Base-by-base conservation (phyloP, 768 basidiomycete species). In the Dioszegia hungarica region DNA sequence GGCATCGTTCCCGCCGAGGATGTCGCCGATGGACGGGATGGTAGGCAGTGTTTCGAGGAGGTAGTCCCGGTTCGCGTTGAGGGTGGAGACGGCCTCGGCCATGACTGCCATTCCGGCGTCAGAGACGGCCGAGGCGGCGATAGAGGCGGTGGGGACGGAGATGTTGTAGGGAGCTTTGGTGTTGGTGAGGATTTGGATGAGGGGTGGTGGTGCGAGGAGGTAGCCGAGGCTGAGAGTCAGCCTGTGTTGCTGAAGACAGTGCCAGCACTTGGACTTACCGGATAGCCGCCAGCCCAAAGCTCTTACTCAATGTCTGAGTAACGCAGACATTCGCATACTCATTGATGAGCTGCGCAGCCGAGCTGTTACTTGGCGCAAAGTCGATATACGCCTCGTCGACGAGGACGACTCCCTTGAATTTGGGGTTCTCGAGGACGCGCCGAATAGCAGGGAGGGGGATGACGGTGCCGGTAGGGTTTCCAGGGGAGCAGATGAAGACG, bases 371-470 rank as follows among this genome's bases (percentile, higher is more conserved):
- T 0, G 81, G 81, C 0, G 88, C 84, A 67, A 98, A 99, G 75
- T 99, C 95, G 72, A 98, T 88, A 77, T 99, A 98, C 0, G 95
- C 95, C 75, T 99, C 95, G 70, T 99, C 95, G 5, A 98, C 86
- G 27, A 94, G 82, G 36, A 97, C 86, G 59, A 99, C 84, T 8
- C 95, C 95, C 64, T 85, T 89, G 82, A 89, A 98, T 0, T 80
- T 79, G 9, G 84, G 81, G 75, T 88, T 88, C 28, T 91, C 85
- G 24, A 94, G 79, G 15, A 98, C 76, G 10, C 81, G 68, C 0
- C 83, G 81, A 57, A 98, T 79, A 12, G 85, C 81, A 10, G 81
- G 67, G 24, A 93, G 82, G 0, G 90, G 82, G 50, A 98, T 84
- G 25, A 86, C 76, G 0, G 93, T 97, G 9, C 92, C 91, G 0